These are phyloP conservation scores for Platismatia glauca DNA, from an alignment of 495 filamentous ascomycete species.

Conservation along the genomic window DNA sequence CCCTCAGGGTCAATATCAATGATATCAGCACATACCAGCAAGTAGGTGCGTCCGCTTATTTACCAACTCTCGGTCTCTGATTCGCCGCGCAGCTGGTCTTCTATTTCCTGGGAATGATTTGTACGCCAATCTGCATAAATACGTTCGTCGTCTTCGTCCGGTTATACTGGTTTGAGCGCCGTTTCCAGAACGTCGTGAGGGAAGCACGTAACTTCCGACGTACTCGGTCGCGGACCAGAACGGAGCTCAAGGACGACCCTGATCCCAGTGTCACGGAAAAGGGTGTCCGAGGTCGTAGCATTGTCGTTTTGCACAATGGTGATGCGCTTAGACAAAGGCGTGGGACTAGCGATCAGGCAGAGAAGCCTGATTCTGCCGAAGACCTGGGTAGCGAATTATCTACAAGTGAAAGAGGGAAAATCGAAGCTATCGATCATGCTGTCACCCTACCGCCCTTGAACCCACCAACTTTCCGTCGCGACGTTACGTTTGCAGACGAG, in stretches of 20 bases:
- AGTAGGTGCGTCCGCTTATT: slow-evolving; percentile 28
- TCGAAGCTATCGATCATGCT: neutral
- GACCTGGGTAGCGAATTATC: slow-evolving; percentile 15
- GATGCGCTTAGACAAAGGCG: slow-evolving; percentile 12
- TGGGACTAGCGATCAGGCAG: slow-evolving; percentile 10
- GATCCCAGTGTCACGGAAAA: slow-evolving; percentile 46
- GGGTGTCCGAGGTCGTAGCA: slow-evolving; percentile 63
- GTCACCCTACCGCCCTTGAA: neutral
- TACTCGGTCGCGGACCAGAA: slow-evolving; percentile 49
- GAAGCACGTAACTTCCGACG: slow-evolving; percentile 46
- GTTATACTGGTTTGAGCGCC: slow-evolving; percentile 95
- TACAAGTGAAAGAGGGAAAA: slow-evolving; percentile 10
- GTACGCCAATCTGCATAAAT: slow-evolving; percentile 88
- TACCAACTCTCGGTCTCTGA: slow-evolving; percentile 4
- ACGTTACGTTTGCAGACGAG: slow-evolving; percentile 57
- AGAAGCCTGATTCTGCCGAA: slow-evolving; percentile 9
- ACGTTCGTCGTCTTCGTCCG: slow-evolving; percentile 81
- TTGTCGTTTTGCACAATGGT: slow-evolving; percentile 60
- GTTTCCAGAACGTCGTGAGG: slow-evolving; percentile 70
- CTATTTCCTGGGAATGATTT: slow-evolving; percentile 61
- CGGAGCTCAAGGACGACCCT: slow-evolving; percentile 38
- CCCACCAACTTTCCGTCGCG: slow-evolving; percentile 19
- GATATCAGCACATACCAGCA: slow-evolving; percentile 67
- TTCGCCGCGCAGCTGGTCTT: slow-evolving; percentile 42
- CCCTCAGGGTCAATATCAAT: slow-evolving; percentile 59